These are phyloP conservation scores for Grammothele lineata DNA, from an alignment of 768 basidiomycete genomes.

Conservation along the genomic window DNA sequence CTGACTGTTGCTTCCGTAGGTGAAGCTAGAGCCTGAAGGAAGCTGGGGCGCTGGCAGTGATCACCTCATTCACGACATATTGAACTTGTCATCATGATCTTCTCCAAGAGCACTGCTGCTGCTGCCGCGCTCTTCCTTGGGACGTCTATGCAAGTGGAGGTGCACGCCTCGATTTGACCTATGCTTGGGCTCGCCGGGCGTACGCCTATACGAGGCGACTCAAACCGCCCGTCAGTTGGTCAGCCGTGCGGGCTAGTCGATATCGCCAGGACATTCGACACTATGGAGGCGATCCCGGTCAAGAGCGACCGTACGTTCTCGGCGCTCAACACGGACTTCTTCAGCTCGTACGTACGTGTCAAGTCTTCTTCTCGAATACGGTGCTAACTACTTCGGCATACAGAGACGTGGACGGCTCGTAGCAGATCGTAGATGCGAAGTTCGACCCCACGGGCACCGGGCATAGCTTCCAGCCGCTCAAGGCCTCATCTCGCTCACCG, in stretches of 20 bases:
- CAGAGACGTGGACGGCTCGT: constrained; percentile 47
- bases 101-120: constrained; percentile 22
- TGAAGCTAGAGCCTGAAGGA: too few relatives aligned
- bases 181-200: constrained; percentile 33
- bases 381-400: neutral
- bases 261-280: constrained; percentile 36
- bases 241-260: constrained; percentile 40
- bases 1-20: too few relatives aligned
- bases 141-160: constrained; percentile 24
- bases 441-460: constrained; percentile 40
- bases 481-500: constrained; percentile 47
- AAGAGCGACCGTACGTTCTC: constrained; percentile 38
- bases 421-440: constrained; percentile 34
- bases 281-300: constrained; percentile 24
- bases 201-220: constrained; percentile 22
- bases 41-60: too few relatives aligned
- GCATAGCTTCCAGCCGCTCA: constrained; percentile 30
- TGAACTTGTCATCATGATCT: constrained; percentile 19
- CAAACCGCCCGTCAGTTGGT: constrained; percentile 24
- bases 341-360: constrained; percentile 39
- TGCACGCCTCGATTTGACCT: constrained; percentile 40
- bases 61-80: neutral
- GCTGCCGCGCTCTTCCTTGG: constrained; percentile 23
- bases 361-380: too few relatives aligned
- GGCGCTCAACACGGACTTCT: constrained; percentile 41